phyloP scores from a whole-genome alignment of 495 filamentous ascomycete genomes.

The Hypoxylon perforatum region DNA sequence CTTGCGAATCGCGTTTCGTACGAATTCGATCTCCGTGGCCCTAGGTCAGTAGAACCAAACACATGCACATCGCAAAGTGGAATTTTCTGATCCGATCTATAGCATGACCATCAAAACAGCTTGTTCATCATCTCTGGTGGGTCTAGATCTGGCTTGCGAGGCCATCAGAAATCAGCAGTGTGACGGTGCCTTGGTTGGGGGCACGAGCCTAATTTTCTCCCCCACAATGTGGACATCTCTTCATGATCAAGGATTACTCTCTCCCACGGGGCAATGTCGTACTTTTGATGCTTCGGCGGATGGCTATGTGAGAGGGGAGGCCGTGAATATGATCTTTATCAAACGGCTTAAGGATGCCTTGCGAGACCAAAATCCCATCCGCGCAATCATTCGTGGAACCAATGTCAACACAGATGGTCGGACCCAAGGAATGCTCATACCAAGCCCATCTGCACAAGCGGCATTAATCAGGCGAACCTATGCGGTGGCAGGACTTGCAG shows the following conservation, averaged over 20 bases:
- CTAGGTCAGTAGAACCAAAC: too few relatives aligned
- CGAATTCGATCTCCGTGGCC: too few relatives aligned
- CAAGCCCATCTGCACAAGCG: constrained; percentile 58
- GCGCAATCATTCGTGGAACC: constrained; percentile 62
- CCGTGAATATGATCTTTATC: constrained; percentile 49
- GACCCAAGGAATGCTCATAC: constrained; percentile 54
- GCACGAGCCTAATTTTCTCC: constrained; percentile 54
- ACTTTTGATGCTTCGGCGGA: constrained; percentile 54
- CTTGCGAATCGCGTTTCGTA: too few relatives aligned
- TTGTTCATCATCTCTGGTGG: constrained; percentile 63
- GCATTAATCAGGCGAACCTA: constrained; percentile 58
- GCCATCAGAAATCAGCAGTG: constrained; percentile 53
- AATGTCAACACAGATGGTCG: constrained; percentile 57
- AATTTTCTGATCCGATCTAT: too few relatives aligned
- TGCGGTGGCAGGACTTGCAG: constrained; percentile 50
- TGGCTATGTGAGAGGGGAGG: constrained; percentile 53
- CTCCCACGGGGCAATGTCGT: constrained; percentile 47
- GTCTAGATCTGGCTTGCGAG: constrained; percentile 62
- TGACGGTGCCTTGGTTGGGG: constrained; percentile 53
- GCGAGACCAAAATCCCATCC: constrained; percentile 60
- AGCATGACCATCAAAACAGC: constrained; percentile 59
- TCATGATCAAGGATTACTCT: constrained; percentile 46
- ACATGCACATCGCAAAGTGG: too few relatives aligned
- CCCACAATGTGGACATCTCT: constrained; percentile 46
- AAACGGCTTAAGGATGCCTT: constrained; percentile 63